A percentile compares a stretch with the other conserved stretches of the same genome.
Evolutionary conservation across 2,329 filamentous ascomycete genomes (phyloP).

Genomic region (Fusarium sp.): DNA sequence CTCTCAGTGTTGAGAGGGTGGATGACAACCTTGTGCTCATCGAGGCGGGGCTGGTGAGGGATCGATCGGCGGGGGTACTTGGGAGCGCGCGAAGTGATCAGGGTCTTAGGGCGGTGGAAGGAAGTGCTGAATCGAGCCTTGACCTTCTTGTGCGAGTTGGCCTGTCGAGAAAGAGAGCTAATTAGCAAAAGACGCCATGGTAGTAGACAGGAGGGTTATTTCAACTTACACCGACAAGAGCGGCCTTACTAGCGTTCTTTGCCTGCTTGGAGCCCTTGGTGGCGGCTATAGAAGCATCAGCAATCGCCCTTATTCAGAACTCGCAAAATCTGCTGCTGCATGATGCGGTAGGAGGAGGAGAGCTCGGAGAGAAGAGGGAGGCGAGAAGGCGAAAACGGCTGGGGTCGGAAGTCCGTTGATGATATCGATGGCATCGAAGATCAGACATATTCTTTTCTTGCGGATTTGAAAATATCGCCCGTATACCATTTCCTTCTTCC

Average conservation of each 20-base stretch:
- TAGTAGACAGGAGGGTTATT: slow-evolving; percentile 3
- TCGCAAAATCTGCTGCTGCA: slow-evolving; percentile 84
- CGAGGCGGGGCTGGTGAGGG: slow-evolving; percentile 89
- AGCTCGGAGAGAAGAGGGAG: slow-evolving; percentile 28
- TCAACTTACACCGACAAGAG: slow-evolving; percentile 90
- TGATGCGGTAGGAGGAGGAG: slow-evolving; percentile 61
- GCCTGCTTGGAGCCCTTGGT: slow-evolving; percentile 85
- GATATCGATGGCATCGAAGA: slow-evolving; percentile 1
- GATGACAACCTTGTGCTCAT: slow-evolving; percentile 97
- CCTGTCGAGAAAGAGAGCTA: slow-evolving; percentile 51
- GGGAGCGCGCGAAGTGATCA: slow-evolving; percentile 88
- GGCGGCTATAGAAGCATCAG: slow-evolving; percentile 76
- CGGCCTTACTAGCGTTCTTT: slow-evolving; percentile 93
- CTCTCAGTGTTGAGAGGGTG: slow-evolving; percentile 99
- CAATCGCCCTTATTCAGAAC: slow-evolving; percentile 80
- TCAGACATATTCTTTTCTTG: too few relatives aligned
- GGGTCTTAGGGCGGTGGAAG: slow-evolving; percentile 98
- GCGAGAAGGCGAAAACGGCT: slow-evolving; percentile 14
- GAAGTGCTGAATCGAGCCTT: slow-evolving; percentile 94
- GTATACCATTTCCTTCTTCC: slow-evolving; percentile 1
- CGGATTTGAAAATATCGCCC: slow-evolving; percentile 24
- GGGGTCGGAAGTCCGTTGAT: slow-evolving; percentile 29
- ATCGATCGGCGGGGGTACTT: slow-evolving; percentile 98
- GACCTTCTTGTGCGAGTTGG: slow-evolving; percentile 83
- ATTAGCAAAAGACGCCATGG: slow-evolving; percentile 14